Conservation (phyloP, 805 yeast genomes). For the Barnettozyma siamensis region DNA sequence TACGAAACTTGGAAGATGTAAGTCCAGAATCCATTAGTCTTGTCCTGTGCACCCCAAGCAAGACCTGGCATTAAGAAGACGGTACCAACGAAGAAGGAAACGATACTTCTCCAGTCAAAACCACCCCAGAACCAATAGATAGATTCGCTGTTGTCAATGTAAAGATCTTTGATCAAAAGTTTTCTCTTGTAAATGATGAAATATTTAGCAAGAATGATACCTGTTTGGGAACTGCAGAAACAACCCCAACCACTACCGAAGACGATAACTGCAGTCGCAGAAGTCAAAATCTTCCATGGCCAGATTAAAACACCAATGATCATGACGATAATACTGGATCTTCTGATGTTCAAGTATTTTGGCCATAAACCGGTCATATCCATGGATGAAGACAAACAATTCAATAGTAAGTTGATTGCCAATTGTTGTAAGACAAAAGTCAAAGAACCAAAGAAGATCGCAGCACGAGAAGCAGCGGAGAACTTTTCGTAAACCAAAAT, state of each 20-base stretch:
- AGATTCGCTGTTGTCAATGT: conserved; percentile 10
- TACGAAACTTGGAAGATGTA: conserved; percentile 18
- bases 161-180: conserved; percentile 17
- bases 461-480: conserved; percentile 26
- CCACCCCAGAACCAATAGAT: conserved; percentile 21
- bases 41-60: conserved; percentile 10
- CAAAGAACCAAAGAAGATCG: conserved; percentile 26
- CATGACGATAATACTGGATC: conserved; percentile 25
- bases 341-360: conserved; percentile 29
- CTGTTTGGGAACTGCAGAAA: conserved; percentile 20
- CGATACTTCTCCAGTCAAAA: conserved; percentile 25
- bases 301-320: conserved; percentile 32
- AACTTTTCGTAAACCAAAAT: conserved; percentile 19
- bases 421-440: conserved; percentile 27
- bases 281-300: conserved; percentile 36
- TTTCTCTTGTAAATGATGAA: conserved; percentile 17
- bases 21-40: conserved; percentile 14
- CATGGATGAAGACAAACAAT: conserved; percentile 26
- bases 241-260: conserved; percentile 23
- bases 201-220: conserved; percentile 15
- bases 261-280: conserved; percentile 18
- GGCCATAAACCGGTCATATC: conserved; percentile 32
- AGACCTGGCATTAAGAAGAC: conserved; percentile 24
- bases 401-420: conserved; percentile 27
- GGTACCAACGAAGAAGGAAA: conserved; percentile 18